Evolutionary conservation across 1,139 yeast genomes (phyloP), one percentile per base, ranked within the genome.

Genomic region (Geotrichum candidum): DNA sequence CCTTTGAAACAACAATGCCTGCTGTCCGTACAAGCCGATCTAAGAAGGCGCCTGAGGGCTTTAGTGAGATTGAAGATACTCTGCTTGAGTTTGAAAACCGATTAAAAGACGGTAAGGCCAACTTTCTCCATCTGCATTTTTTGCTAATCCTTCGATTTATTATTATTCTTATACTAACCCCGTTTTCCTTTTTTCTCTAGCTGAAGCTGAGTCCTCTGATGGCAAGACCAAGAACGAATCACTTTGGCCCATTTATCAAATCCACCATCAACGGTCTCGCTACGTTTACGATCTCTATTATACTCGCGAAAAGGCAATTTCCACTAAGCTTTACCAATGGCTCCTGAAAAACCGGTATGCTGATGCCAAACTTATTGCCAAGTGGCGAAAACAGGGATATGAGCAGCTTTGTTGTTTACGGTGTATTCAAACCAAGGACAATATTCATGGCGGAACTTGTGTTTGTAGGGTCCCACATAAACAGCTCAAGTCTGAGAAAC

Each of bases 361-460:
- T 1, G 94, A 91, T 71, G 83, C 79, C 6, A 81, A 84, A 54
- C 76, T 91, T 63, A 89, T 91, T 51, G 95, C 96, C 46, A 91
- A 91, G 73, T 91, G 97, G 97, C 86, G 86, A 73, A 90, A 89
- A 70, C 86, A 84, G 70, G 97, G 97, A 9, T 91, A 91, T 73
- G 97, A 91, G 71, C 83, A 87, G 64, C 76, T 91, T 61, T 91
- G 98, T 70, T 91, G 98, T 71, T 74, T 91, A 64, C 81, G 83
- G 66, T 91, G 98, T 71, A 89, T 91, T 51, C 84, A 85, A 68
- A 78, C 80, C n/a, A 76, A 74, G 51, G 90, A 87, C 65, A 84
- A 80, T 56, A 83, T 82, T 67, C 87, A 86, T 66, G 86, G 85
- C 11, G 82, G 84, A 5, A 80, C 92, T 0, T 91, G 97, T 74